Conservation (phyloP, 2,329 filamentous ascomycete species). For the Emergomyces orientalis region DNA sequence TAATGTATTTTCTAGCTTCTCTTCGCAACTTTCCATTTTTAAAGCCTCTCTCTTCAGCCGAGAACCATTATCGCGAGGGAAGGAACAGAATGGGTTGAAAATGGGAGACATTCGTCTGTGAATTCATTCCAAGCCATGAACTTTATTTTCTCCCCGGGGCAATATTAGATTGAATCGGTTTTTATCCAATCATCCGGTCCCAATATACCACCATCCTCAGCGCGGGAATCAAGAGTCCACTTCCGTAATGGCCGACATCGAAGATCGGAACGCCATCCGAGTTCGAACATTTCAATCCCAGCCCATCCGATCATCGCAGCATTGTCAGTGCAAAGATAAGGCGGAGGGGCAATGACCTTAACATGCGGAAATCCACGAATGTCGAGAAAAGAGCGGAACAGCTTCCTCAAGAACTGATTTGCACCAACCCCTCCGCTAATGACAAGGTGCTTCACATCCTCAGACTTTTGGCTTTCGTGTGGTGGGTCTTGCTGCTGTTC, state of each 20-base stretch:
- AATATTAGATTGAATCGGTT: constrained; percentile 15
- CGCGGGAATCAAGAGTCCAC: constrained; percentile 62
- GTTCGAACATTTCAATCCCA: constrained; percentile 81
- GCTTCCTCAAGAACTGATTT: constrained; percentile 65
- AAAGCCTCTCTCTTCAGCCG: background rate
- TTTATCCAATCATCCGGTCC: constrained; percentile 47
- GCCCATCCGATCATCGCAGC: constrained; percentile 97
- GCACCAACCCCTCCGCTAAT: constrained; percentile 85
- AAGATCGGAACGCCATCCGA: constrained; percentile 59
- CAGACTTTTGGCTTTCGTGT: background rate
- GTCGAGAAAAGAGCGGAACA: constrained; percentile 54
- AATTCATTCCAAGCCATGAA: background rate
- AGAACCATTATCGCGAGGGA: background rate
- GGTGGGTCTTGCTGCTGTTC: background rate
- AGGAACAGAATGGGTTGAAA: background rate
- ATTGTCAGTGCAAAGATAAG: constrained; percentile 79
- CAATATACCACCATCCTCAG: constrained; percentile 57
- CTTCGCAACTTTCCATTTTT: background rate
- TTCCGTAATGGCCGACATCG: constrained; percentile 52
- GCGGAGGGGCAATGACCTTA: constrained; percentile 62
- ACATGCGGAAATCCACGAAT: constrained; percentile 56
- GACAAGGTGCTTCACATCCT: constrained; percentile 54
- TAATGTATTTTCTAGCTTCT: background rate
- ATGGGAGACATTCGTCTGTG: background rate
- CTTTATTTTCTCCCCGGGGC: background rate